Base-by-base conservation (phyloP, 208 protist genomes). In the Borovskyia barvae region DNA sequence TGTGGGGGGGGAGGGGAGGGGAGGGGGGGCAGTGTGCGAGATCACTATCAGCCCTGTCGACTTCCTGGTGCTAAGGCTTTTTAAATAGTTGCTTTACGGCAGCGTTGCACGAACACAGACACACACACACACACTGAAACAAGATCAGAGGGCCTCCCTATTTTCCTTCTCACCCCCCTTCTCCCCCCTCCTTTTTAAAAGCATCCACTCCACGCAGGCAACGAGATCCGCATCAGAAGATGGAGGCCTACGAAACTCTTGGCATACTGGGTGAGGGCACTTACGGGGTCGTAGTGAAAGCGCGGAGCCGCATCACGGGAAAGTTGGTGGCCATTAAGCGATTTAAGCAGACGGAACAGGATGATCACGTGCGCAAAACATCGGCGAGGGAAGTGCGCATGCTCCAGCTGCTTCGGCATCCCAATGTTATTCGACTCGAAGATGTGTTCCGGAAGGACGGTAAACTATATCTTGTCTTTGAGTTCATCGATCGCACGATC, bases 241-340 rank as follows among this genome's bases (percentile, higher is more conserved):
- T 98, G 94, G 91, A 98, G 32, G 81, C 74, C 42, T 98, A 97
- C 66, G 93, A 98, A 40, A 96, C 76, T 8, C 76, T 98, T 12
- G 89, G 87, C 33, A 85, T 92, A 8, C 72, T 98, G 41, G 95
- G 95, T 14, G 92, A 97, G 59, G 95, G 95, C 25, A 97, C 96
- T 14, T 98, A 98, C 58, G 96, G 96, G 40, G 90, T 97, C 1
- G 96, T 98, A 25, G 80, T 98, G 26, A 96, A 97, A 77, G 92
- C 91, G 3, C 75, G 89, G n/a, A 85, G 97, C 58, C 92, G 94
- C 20, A 77, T 85, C 5, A 98, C 94, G 6, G 90, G 93, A 2
- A 86, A 90, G 48, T 79, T 97, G 4, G 96, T 98, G 2, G 96
- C 96, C 20, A 98, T 98, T 57, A 98, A 98, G 68, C 97, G 97